phyloP scores from a whole-genome alignment of 208 protist genomes.

The Porcisia hertigi region DNA sequence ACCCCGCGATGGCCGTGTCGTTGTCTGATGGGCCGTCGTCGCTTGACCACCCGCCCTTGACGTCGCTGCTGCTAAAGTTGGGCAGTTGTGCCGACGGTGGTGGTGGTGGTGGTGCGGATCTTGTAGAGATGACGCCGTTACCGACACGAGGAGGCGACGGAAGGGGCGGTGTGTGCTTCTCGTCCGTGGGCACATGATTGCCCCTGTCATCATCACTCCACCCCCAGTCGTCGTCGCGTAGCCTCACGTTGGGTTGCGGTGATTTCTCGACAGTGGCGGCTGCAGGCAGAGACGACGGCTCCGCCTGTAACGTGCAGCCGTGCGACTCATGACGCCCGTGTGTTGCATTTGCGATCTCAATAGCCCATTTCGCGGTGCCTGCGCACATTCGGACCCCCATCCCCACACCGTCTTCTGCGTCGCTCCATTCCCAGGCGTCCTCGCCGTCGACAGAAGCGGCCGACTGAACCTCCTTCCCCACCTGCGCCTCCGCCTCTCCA shows the following conservation, averaged over 20 bases:
- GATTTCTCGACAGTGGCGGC: not conserved
- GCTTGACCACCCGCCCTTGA: conserved; percentile 8
- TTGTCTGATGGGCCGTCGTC: conserved; percentile 6
- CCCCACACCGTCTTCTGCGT: conserved; percentile 8
- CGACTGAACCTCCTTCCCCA: not conserved
- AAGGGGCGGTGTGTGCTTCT: not conserved
- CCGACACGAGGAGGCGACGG: not conserved
- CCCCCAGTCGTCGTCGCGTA: conserved; percentile 4
- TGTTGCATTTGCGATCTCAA: not conserved
- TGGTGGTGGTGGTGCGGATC: not conserved
- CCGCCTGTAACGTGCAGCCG: not conserved
- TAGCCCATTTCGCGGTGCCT: not conserved
- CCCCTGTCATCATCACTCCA: not conserved
- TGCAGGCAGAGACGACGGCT: not conserved
- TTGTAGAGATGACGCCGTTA: not conserved
- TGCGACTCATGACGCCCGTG: not conserved
- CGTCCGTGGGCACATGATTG: not conserved
- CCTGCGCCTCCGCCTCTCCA: not conserved
- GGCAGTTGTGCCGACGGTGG: not conserved
- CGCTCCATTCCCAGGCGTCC: conserved; percentile 20
- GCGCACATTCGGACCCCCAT: not conserved
- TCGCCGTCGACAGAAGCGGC: not conserved
- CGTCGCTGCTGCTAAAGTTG: not conserved
- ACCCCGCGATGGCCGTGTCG: not conserved
- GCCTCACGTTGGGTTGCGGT: not conserved